These are phyloP conservation scores for Stromatinia cepivora DNA, from an alignment of 2,329 filamentous ascomycete species.

Conservation along the genomic window DNA sequence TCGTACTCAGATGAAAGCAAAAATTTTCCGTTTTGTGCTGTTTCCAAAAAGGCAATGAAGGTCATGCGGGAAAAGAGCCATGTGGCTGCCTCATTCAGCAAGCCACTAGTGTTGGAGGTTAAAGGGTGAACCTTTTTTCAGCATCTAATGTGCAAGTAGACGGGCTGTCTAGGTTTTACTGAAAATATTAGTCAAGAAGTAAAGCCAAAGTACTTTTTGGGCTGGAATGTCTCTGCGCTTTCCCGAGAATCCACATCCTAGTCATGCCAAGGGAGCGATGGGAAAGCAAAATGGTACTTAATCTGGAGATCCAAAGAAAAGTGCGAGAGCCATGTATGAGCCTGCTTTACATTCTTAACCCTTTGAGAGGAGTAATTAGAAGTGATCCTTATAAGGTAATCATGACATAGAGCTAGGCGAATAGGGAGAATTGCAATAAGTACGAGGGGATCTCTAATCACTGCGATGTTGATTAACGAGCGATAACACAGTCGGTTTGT, in stretches of 20 bases:
- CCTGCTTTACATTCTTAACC: conserved; percentile 52
- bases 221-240: conserved; percentile 44
- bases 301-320: conserved; percentile 49
- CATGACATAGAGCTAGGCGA: conserved; percentile 51
- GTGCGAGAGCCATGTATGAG: conserved; percentile 54
- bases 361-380: conserved; percentile 54
- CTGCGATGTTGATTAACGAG: conserved; percentile 31
- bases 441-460: conserved; percentile 35
- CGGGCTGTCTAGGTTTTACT: conserved; percentile 48
- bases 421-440: conserved; percentile 45
- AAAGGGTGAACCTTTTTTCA: conserved; percentile 42
- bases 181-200: conserved; percentile 43
- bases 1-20: conserved; percentile 56
- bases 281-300: conserved; percentile 39
- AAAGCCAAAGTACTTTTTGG: conserved; percentile 46
- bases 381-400: conserved; percentile 53
- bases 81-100: conserved; percentile 46
- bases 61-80: conserved; percentile 42
- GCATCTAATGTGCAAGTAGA: conserved; percentile 45
- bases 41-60: conserved; percentile 48
- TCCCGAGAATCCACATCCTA: conserved; percentile 44
- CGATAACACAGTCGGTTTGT: neutral
- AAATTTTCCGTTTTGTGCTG: conserved; percentile 57
- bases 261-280: conserved; percentile 43
- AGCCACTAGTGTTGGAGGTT: conserved; percentile 45